Conservation (phyloP, 495 filamentous ascomycete genomes). For the Annulohypoxylon bovei region DNA sequence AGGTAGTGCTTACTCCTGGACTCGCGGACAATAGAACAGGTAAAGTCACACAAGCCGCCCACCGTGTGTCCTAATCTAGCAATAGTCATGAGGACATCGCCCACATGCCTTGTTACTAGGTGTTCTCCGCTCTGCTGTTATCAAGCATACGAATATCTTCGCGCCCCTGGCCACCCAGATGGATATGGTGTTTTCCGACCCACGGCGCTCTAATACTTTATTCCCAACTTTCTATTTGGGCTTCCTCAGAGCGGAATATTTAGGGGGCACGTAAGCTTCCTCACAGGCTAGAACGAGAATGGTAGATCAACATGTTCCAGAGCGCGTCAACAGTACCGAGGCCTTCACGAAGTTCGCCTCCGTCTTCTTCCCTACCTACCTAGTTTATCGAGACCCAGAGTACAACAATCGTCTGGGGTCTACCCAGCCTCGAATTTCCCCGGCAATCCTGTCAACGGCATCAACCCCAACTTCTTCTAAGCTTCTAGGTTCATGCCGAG, state of each 20-base stretch:
- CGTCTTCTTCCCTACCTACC: background rate
- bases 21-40: background rate
- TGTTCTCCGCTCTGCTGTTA: background rate
- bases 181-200: background rate
- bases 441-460: background rate
- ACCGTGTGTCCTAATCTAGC: background rate
- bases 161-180: background rate
- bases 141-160: background rate
- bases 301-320: background rate
- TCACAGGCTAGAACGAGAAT: background rate
- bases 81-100: background rate
- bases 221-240: background rate
- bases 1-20: background rate
- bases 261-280: background rate
- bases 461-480: background rate
- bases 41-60: background rate
- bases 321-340: background rate
- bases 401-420: background rate
- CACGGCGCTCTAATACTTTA: background rate
- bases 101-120: background rate
- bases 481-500: background rate
- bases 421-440: background rate
- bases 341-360: background rate
- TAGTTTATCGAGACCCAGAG: background rate
- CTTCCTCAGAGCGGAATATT: background rate